Conservation (phyloP, 202 grass and related monocot species). For the Saccharum hybrid region DNA sequence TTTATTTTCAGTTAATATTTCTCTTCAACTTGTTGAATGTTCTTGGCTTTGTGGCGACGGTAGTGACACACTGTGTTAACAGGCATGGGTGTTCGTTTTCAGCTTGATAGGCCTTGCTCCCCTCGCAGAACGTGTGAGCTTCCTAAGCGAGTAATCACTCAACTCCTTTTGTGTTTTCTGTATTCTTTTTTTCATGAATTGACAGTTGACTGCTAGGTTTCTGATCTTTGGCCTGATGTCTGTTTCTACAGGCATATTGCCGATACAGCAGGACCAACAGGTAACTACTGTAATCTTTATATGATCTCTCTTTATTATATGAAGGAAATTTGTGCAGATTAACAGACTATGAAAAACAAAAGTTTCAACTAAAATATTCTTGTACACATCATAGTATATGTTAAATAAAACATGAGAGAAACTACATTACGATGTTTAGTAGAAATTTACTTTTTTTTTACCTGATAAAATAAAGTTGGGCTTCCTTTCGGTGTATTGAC, state of each 20-base stretch:
- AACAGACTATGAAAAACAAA: not conserved
- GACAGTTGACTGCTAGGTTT: not conserved
- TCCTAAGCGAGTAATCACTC: slow-evolving; percentile 71
- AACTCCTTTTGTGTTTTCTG: slow-evolving; percentile 1
- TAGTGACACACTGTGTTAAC: slow-evolving; percentile 18
- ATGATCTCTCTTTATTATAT: not conserved
- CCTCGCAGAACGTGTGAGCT: slow-evolving; percentile 79
- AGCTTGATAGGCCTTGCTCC: slow-evolving; percentile 72
- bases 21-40: not conserved
- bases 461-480: not conserved
- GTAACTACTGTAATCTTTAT: slow-evolving; percentile 30
- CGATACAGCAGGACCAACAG: slow-evolving; percentile 62
- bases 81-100: slow-evolving; percentile 76
- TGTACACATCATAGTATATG: slow-evolving; percentile 16
- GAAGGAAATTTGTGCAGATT: not conserved
- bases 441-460: not conserved
- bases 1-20: not conserved
- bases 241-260: slow-evolving; percentile 61
- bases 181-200: not conserved
- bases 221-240: slow-evolving; percentile 12
- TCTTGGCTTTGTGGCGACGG: not conserved
- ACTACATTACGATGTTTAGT: not conserved
- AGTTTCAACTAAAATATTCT: not conserved
- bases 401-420: not conserved
- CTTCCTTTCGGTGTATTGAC: not conserved